Percentiles rank a stretch among this genome's conserved stretches.
These are phyloP conservation scores for Keithomyces neogunnii DNA, from an alignment of 2,329 filamentous ascomycete species.

Conservation along the genomic window DNA sequence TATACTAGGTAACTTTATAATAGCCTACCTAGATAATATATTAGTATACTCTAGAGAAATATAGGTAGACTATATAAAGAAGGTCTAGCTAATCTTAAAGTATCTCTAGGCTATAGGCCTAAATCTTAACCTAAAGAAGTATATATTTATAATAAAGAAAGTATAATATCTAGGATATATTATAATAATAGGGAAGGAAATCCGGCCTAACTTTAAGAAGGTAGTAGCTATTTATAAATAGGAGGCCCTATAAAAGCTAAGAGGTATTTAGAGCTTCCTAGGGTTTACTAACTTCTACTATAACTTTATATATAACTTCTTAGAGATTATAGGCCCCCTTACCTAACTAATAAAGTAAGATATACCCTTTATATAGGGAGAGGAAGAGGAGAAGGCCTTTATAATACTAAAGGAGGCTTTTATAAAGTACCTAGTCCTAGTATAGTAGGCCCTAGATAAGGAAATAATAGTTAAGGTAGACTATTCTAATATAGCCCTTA, in stretches of 20 bases:
- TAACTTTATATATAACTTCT: not conserved
- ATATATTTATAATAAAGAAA: not conserved
- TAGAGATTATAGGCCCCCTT: not conserved
- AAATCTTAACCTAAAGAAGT: not conserved
- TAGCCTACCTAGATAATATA: not conserved
- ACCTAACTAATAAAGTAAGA: not conserved
- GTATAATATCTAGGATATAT: not conserved
- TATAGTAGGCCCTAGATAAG: not conserved
- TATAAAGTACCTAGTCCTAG: not conserved
- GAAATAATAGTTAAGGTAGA: not conserved
- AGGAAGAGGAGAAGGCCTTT: not conserved
- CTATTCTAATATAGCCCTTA: not conserved
- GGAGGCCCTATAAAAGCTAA: not conserved
- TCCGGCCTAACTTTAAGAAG: not conserved
- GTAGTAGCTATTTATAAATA: not conserved
- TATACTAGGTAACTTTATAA: not conserved
- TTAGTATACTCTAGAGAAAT: not conserved
- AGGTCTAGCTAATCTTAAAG: not conserved
- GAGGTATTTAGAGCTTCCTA: not conserved
- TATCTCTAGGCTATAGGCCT: not conserved
- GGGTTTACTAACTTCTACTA: not conserved
- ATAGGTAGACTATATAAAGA: not conserved
- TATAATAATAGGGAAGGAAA: not conserved
- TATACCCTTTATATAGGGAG: not conserved
- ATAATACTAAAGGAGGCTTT: not conserved